Conservation (phyloP, 495 filamentous ascomycete species). For the Peziza echinospora region DNA sequence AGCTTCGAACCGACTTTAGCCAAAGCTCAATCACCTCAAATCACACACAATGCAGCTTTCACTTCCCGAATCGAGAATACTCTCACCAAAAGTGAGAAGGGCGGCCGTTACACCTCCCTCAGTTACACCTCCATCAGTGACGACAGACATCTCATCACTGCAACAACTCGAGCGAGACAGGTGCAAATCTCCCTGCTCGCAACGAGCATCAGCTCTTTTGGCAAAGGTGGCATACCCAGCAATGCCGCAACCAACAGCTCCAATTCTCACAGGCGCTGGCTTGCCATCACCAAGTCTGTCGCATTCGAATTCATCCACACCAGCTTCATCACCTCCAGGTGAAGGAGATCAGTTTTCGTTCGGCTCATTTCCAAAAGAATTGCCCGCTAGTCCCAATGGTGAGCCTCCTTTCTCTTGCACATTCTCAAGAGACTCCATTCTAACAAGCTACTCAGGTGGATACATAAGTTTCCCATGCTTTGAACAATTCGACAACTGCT, state of each 20-base stretch:
- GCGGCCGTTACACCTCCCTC: constrained; percentile 13
- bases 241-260: constrained; percentile 12
- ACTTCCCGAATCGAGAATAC: constrained; percentile 10
- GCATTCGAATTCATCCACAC: constrained; percentile 15
- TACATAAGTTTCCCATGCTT: constrained; percentile 30
- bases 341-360: constrained; percentile 18
- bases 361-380: constrained; percentile 10
- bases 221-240: constrained; percentile 16
- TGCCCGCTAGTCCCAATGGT: constrained; percentile 19
- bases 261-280: constrained; percentile 13
- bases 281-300: constrained; percentile 11
- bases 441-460: constrained; percentile 20
- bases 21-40: too few species aligned
- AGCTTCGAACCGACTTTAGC: not conserved
- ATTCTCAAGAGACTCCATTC: not conserved
- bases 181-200: constrained; percentile 14
- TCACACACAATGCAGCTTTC: constrained; percentile 15
- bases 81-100: constrained; percentile 3
- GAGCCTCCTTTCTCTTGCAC: constrained; percentile 2
- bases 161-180: constrained; percentile 17
- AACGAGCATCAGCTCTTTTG: constrained; percentile 13
- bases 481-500: constrained; percentile 20
- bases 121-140: constrained; percentile 18
- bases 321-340: constrained; percentile 17
- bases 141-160: constrained; percentile 14